These are phyloP conservation scores for Dryas integrifolia DNA, from an alignment of 331 rosid genomes.

Conservation along the genomic window DNA sequence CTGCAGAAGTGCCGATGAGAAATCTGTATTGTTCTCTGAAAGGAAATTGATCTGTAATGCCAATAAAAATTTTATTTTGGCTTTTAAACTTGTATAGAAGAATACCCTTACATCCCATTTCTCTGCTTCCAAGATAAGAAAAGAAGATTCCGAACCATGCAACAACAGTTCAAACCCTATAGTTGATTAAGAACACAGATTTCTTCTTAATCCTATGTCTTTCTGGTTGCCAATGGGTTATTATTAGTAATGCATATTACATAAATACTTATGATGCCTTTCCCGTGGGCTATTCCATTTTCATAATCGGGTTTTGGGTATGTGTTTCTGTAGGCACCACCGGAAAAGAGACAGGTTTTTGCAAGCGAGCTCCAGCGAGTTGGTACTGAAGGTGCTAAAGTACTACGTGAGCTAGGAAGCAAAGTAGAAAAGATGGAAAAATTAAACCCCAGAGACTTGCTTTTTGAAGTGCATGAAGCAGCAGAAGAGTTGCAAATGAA, in stretches of 20 bases:
- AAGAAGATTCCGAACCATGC: background rate
- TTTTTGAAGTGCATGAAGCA: slow-evolving; percentile 55
- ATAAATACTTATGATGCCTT: background rate
- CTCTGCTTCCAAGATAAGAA: background rate
- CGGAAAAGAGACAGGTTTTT: slow-evolving; percentile 62
- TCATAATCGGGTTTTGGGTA: slow-evolving; percentile 7
- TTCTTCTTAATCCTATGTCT: background rate
- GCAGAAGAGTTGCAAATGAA: slow-evolving; percentile 65
- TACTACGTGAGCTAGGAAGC: slow-evolving; percentile 59
- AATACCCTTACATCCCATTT: background rate
- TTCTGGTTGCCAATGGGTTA: background rate
- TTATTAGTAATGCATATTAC: background rate
- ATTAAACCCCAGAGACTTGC: slow-evolving; percentile 41
- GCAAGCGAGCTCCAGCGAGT: slow-evolving; percentile 54
- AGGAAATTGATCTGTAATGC: background rate
- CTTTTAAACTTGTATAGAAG: background rate
- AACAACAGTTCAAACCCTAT: background rate
- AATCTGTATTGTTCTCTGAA: background rate
- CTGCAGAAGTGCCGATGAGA: background rate
- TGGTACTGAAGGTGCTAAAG: slow-evolving; percentile 67
- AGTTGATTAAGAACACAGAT: background rate
- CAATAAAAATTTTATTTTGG: background rate
- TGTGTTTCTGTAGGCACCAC: slow-evolving; percentile 48
- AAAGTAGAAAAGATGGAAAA: slow-evolving; percentile 73
- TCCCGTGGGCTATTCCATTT: background rate